A percentile compares a stretch with the other conserved stretches of the same genome.
These are phyloP conservation scores for Monilinia laxa DNA, from an alignment of 2,329 filamentous ascomycete genomes.

Conservation along the genomic window DNA sequence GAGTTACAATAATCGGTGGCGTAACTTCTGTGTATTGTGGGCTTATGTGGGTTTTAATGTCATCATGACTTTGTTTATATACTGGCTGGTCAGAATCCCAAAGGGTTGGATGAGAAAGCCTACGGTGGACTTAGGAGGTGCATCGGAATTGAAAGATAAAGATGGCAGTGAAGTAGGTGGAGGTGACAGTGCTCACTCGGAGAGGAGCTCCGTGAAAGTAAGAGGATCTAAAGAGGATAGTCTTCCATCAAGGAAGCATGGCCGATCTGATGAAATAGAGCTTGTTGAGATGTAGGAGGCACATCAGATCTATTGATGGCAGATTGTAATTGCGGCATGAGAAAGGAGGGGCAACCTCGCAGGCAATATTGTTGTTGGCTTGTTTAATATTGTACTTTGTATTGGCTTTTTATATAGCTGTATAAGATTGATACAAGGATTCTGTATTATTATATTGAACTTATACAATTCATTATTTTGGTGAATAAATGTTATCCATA, in stretches of 20 bases:
- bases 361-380: not conserved
- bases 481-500: not conserved
- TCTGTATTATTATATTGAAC: not conserved
- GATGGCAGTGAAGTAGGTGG: not conserved
- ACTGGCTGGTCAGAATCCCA: conserved; percentile 51
- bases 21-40: conserved; percentile 55
- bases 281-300: not conserved
- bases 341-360: conserved; percentile 1
- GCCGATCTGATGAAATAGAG: conserved; percentile 17
- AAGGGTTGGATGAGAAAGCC: conserved; percentile 37
- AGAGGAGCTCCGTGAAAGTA: conserved; percentile 13
- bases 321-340: not conserved
- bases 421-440: not conserved
- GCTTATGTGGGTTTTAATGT: conserved; percentile 54
- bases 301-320: not conserved
- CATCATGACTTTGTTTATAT: conserved; percentile 51
- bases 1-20: conserved; percentile 63
- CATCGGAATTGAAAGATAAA: not conserved
- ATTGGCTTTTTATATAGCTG: not conserved
- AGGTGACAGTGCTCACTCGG: not conserved
- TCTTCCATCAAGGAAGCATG: not conserved
- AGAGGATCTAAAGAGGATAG: not conserved
- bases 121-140: not conserved
- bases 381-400: not conserved
- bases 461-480: not conserved